These are phyloP conservation scores for Debaryomyces udenii DNA, from an alignment of 1,139 yeast genomes.

Conservation along the genomic window DNA sequence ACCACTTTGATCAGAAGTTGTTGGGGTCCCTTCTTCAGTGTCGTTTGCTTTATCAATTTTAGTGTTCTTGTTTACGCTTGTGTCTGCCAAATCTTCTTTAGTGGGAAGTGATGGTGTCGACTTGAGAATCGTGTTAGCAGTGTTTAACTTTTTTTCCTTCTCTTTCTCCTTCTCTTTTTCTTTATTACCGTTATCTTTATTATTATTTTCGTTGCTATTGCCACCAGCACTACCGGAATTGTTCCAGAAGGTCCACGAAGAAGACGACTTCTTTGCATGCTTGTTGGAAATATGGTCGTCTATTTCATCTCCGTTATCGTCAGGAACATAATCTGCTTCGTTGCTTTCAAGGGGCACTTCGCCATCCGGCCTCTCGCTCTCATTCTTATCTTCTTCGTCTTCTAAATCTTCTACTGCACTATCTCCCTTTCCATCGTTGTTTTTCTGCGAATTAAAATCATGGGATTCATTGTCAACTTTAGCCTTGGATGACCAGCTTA, in stretches of 20 bases:
- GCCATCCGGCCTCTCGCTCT: conserved; percentile 17
- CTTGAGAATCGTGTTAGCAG: conserved; percentile 38
- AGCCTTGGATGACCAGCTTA: conserved; percentile 19
- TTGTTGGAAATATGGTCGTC: conserved; percentile 34
- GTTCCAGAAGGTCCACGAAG: conserved; percentile 46
- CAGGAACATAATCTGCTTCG: conserved; percentile 26
- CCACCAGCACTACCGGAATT: conserved; percentile 14
- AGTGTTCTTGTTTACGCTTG: conserved; percentile 50
- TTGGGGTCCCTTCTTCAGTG: conserved; percentile 34
- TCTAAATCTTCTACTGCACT: conserved; percentile 10
- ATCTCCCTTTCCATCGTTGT: conserved; percentile 5
- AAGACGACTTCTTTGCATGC: conserved; percentile 30
- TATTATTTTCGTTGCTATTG: conserved; percentile 15
- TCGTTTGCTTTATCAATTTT: conserved; percentile 49
- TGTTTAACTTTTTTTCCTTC: conserved; percentile 15
- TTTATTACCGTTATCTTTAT: conserved; percentile 15
- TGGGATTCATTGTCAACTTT: conserved; percentile 6
- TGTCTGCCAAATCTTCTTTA: conserved; percentile 19
- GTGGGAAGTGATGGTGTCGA: conserved; percentile 36
- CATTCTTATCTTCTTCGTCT: conserved; percentile 15
- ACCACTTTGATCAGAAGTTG: conserved; percentile 14
- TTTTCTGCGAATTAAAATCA: not conserved
- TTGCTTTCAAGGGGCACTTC: conserved; percentile 19
- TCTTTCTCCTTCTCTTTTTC: conserved; percentile 15
- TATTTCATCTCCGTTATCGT: conserved; percentile 35